These are phyloP conservation scores for Massarina eburnea DNA, from an alignment of 2,329 filamentous ascomycete genomes.

Conservation along the genomic window DNA sequence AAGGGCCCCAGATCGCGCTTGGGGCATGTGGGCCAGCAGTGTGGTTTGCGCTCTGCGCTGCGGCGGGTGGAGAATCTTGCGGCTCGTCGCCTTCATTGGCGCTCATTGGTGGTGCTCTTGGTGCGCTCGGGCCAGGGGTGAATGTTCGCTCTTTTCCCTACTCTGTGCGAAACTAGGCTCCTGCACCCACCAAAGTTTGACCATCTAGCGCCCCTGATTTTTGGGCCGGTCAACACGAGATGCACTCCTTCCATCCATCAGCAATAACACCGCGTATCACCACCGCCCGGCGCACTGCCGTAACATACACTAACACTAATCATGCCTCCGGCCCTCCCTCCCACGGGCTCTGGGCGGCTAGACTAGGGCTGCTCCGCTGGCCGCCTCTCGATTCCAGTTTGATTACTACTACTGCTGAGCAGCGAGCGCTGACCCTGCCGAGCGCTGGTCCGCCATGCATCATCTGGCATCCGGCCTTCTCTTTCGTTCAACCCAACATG, in stretches of 20 bases:
- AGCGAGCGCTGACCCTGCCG: not conserved
- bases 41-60: too few relatives aligned
- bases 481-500: constrained; percentile 32
- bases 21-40: constrained; percentile 5
- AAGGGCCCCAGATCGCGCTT: constrained; percentile 36
- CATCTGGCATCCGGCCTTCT: constrained; percentile 11
- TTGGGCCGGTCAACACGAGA: constrained; percentile 2
- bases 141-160: constrained; percentile 17
- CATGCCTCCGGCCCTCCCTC: too few relatives aligned
- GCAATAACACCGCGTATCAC: constrained; percentile 16
- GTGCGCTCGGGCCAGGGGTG: constrained; percentile 8
- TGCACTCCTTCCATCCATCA: not conserved
- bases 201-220: constrained; percentile 13
- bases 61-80: too few relatives aligned
- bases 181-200: constrained; percentile 33
- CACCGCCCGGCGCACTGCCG: too few relatives aligned
- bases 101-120: too few relatives aligned
- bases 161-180: constrained; percentile 30
- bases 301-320: too few relatives aligned
- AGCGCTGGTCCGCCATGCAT: constrained; percentile 18
- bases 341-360: constrained; percentile 30
- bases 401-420: too few relatives aligned
- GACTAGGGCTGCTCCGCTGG: constrained; percentile 21
- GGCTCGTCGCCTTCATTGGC: too few relatives aligned
- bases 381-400: not conserved